Percentiles rank a stretch among this genome's conserved stretches.
These are phyloP conservation scores for Erodium maritimum DNA, from an alignment of 345 rosid genomes.

Conservation along the genomic window DNA sequence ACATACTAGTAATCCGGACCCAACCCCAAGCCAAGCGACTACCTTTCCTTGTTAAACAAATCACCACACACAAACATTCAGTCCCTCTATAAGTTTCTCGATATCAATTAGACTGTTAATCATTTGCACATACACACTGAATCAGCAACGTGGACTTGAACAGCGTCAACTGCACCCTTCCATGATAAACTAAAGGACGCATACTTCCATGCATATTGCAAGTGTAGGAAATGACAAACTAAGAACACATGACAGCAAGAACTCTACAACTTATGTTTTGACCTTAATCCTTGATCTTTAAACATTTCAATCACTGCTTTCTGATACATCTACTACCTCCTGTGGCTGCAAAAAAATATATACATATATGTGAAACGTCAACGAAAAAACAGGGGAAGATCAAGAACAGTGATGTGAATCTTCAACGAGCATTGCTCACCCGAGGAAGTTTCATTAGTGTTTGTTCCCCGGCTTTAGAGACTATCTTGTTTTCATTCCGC, in stretches of 20 bases:
- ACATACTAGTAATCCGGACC: too few species aligned
- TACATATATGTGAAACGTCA: background rate
- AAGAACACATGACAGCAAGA: background rate
- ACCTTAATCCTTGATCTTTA: slow-evolving; percentile 4
- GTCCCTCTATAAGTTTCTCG: background rate
- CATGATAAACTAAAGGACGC: too few species aligned
- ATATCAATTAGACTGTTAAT: slow-evolving; percentile 6
- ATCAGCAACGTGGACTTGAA: too few species aligned
- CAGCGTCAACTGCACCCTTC: too few species aligned
- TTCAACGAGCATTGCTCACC: too few species aligned
- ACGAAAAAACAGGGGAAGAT: background rate
- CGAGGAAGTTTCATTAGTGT: slow-evolving; percentile 1
- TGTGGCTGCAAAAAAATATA: slow-evolving; percentile 6
- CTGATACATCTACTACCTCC: slow-evolving; percentile 6
- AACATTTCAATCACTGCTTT: slow-evolving; percentile 1
- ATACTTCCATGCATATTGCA: too few species aligned
- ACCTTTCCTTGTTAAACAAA: too few species aligned
- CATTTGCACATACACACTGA: slow-evolving; percentile 3
- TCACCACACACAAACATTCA: too few species aligned
- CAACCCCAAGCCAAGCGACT: too few species aligned
- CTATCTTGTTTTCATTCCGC: slow-evolving; percentile 9
- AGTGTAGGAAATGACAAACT: too few species aligned
- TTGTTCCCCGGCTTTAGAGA: slow-evolving; percentile 10
- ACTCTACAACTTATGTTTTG: slow-evolving; percentile 13
- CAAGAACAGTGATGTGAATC: background rate